Percentiles rank a stretch among this genome's conserved stretches.
Conservation (phyloP, 768 basidiomycete species). For the Pleurotus salmoneostramineus region DNA sequence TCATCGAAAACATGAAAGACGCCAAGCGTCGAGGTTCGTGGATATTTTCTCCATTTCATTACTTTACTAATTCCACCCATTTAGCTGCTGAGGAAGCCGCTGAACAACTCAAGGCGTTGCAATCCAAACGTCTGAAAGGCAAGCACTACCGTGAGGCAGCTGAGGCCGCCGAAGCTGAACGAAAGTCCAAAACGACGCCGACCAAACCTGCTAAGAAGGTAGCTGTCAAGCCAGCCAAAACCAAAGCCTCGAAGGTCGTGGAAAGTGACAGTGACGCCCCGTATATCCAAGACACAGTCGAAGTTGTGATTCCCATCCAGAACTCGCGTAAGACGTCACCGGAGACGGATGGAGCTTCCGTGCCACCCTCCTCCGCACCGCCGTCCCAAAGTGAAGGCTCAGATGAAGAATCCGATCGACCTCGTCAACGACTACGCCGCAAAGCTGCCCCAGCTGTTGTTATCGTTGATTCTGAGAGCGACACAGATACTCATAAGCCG, state of each 20-base stretch:
- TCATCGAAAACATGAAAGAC: slow-evolving; percentile 60
- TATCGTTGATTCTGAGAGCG: slow-evolving; percentile 35
- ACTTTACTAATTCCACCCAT: slow-evolving; percentile 11
- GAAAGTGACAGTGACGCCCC: slow-evolving; percentile 15
- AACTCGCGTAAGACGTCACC: slow-evolving; percentile 10
- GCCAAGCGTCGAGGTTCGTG: slow-evolving; percentile 56
- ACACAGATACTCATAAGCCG: slow-evolving; percentile 21
- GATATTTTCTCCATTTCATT: neutral
- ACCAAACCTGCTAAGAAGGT: slow-evolving; percentile 14
- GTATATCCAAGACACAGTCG: slow-evolving; percentile 36
- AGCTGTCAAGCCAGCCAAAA: neutral
- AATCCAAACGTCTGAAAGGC: slow-evolving; percentile 72
- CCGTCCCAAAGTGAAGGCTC: slow-evolving; percentile 25
- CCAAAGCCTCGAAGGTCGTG: neutral
- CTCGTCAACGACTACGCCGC: slow-evolving; percentile 35
- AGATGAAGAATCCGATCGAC: slow-evolving; percentile 34
- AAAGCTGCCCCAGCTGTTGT: slow-evolving; percentile 34
- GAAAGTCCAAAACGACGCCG: slow-evolving; percentile 5
- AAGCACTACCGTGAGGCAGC: slow-evolving; percentile 66
- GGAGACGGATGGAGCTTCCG: neutral
- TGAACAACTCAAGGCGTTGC: slow-evolving; percentile 33
- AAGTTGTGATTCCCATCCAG: slow-evolving; percentile 50
- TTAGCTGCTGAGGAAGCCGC: slow-evolving; percentile 48
- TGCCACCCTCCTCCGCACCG: slow-evolving; percentile 6
- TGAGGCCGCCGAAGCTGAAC: slow-evolving; percentile 29